Evolutionary conservation across 257 asterid genomes (phyloP).

Genomic region (Perilla frutescens): DNA sequence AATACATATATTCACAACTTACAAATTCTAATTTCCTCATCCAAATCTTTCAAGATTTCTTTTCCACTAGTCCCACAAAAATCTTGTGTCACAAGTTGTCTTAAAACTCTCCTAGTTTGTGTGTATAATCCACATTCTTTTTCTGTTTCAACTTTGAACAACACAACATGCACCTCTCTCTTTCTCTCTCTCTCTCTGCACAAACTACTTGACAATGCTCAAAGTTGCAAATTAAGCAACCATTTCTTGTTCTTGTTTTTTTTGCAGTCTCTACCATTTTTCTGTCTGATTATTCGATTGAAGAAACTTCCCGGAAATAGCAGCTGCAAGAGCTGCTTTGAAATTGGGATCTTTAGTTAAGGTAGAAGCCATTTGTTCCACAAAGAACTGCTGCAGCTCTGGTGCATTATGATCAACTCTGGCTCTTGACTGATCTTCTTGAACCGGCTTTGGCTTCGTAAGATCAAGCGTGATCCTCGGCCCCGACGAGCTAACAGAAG

Average conservation of each 20-base stretch:
- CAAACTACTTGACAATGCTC: neutral
- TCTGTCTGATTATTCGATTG: constrained; percentile 49
- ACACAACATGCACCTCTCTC: neutral
- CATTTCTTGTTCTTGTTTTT: too few relatives aligned
- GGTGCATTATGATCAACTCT: constrained; percentile 43
- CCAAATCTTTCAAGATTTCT: neutral
- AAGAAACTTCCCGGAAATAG: constrained; percentile 81
- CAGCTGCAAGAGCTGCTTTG: constrained; percentile 94
- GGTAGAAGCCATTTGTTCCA: constrained; percentile 90
- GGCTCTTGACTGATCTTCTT: constrained; percentile 39
- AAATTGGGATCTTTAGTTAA: constrained; percentile 89
- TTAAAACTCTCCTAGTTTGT: neutral
- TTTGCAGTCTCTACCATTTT: constrained; percentile 36
- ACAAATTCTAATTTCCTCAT: constrained; percentile 16
- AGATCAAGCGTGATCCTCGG: constrained; percentile 74
- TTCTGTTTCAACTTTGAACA: neutral
- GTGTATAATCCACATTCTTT: neutral
- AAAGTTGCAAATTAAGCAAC: too few relatives aligned
- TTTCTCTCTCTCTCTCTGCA: neutral
- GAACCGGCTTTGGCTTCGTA: constrained; percentile 39
- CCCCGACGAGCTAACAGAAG: constrained; percentile 50
- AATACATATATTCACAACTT: constrained; percentile 29
- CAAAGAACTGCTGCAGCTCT: constrained; percentile 59
- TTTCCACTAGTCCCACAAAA: constrained; percentile 21
- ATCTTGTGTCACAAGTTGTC: neutral